A percentile compares a stretch with the other conserved stretches of the same genome.
Conservation (phyloP, 108 stramenopile genomes). For the Cyclotella kingstonii region DNA sequence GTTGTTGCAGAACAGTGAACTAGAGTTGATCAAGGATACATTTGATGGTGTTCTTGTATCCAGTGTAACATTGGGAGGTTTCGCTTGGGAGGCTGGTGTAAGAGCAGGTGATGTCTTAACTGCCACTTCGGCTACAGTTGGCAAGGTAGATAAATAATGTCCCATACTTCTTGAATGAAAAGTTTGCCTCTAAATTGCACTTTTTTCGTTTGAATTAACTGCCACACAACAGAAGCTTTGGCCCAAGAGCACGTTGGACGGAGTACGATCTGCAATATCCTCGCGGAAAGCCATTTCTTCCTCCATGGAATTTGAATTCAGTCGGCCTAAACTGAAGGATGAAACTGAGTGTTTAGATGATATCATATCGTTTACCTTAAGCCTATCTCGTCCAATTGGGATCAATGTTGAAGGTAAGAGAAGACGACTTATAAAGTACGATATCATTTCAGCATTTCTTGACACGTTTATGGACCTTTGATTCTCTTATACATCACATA, state of each 20-base stretch:
- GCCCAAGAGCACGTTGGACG: constrained; percentile 81
- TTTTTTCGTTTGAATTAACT: too few species aligned
- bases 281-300: constrained; percentile 56
- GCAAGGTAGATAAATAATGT: constrained; percentile 48
- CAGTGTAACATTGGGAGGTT: constrained; percentile 48
- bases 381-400: constrained; percentile 69
- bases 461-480: background rate
- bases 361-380: constrained; percentile 56
- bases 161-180: too few species aligned
- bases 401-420: constrained; percentile 70
- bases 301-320: constrained; percentile 57
- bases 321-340: constrained; percentile 29
- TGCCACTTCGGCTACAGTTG: constrained; percentile 70
- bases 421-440: background rate
- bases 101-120: constrained; percentile 67
- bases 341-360: constrained; percentile 6
- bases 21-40: constrained; percentile 38
- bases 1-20: constrained; percentile 40
- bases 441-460: too few species aligned
- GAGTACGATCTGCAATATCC: constrained; percentile 69
- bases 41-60: constrained; percentile 69
- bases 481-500: background rate
- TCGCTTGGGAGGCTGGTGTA: constrained; percentile 69
- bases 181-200: too few species aligned
- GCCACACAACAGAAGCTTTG: constrained; percentile 48